Base-by-base conservation (phyloP, 73 alveolate species). In the Loxodes magnus region DNA sequence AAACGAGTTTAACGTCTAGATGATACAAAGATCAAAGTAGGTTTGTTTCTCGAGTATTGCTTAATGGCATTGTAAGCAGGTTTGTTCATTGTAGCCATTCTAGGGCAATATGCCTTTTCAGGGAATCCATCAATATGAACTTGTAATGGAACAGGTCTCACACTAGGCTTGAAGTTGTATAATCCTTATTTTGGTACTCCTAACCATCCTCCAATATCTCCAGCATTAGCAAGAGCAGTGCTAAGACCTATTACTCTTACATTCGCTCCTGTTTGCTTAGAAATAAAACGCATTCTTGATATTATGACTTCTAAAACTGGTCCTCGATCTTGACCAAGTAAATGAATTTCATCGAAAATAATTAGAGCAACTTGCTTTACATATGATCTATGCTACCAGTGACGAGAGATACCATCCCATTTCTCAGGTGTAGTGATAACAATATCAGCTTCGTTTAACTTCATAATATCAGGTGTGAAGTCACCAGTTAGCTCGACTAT, bases 331-430 rank as follows among this genome's bases (percentile, higher is more conserved):
- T 93, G 85, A n/a, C 99, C 99, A 33, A 96, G 93, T 49, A 96
- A 67, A 67, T 96, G 99, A 49, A 96, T 96, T 83, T 96, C 99
- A 79, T 96, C 99, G 30, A 96, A 90, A 56, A 96, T 81, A 48
- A 96, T 96, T 64, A 96, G 74, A 14, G 96, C 95, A 14, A 94
- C 98, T 65, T 82, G 67, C 65, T 87, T 78, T 42, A 95, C 77
- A 82, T 92, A 95, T 29, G 80, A 67, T 42, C 99, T 71, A 54
- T 90, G 98, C 73, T 90, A 95, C 99, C 99, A 92, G 53, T 90
- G 89, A 46, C 99, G 79, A 16, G 95, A 75, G 48, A 96, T 95
- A 70, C 99, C 99, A 66, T 96, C 99, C 99, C 99, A 96, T 78
- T 96, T 96, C 73, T 90, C 98, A 21, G 98, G 98, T 12, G 99